Evolutionary conservation across 139 green algal species (phyloP).

Genomic region (Chlamydomonas urium): DNA sequence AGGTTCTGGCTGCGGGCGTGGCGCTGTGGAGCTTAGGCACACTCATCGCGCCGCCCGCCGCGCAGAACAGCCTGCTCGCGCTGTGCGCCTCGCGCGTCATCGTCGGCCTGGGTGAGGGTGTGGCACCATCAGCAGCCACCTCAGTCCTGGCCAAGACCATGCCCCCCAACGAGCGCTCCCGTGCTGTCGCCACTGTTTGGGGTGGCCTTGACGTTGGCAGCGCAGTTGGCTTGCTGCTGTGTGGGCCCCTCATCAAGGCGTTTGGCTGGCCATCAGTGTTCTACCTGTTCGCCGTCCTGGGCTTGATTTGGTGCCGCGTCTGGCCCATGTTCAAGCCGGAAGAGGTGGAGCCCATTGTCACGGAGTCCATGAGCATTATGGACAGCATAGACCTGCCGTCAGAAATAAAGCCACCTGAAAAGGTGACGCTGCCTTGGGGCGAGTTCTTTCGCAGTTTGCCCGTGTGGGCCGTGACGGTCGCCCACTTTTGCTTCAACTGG

Average conservation of each 20-base stretch:
- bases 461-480: constrained; percentile 89
- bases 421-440: constrained; percentile 74
- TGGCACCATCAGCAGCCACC: constrained; percentile 87
- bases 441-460: constrained; percentile 70
- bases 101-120: constrained; percentile 93
- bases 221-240: constrained; percentile 79
- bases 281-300: constrained; percentile 90
- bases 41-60: constrained; percentile 74
- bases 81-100: constrained; percentile 83
- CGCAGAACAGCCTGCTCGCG: constrained; percentile 64
- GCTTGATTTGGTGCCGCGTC: constrained; percentile 76
- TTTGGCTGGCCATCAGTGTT: constrained; percentile 96
- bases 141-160: constrained; percentile 77
- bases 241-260: constrained; percentile 76
- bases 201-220: constrained; percentile 89
- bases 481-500: constrained; percentile 99
- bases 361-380: constrained; percentile 5
- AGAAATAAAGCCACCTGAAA: constrained; percentile 4
- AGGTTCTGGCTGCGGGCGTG: constrained; percentile 84
- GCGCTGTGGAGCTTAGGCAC: constrained; percentile 90
- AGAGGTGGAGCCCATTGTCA: constrained; percentile 15
- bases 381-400: constrained; percentile 6
- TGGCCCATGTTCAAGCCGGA: constrained; percentile 77
- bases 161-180: constrained; percentile 62
- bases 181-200: constrained; percentile 87